Percentiles rank a stretch among this genome's conserved stretches.
Evolutionary conservation across 768 basidiomycete species (phyloP).

Genomic region (Amanita pseudoporphyria): DNA sequence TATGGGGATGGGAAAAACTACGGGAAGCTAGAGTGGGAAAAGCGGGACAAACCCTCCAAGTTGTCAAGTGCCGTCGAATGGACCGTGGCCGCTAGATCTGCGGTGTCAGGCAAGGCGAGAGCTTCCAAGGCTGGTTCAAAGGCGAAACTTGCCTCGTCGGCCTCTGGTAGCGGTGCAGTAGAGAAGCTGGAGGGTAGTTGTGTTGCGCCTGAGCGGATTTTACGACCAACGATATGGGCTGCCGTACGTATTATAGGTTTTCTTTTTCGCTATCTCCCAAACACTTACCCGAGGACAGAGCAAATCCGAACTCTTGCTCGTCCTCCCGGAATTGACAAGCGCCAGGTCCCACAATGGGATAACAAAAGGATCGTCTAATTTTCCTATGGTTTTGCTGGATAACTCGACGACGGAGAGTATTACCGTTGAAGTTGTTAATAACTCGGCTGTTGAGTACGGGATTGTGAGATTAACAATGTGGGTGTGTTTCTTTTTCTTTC

Average conservation of each 20-base stretch:
- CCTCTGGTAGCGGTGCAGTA: neutral
- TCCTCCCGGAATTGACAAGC: conserved; percentile 6
- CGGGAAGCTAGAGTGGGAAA: neutral
- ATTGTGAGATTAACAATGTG: neutral
- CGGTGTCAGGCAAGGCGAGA: no score
- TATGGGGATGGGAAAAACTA: neutral
- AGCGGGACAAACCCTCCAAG: neutral
- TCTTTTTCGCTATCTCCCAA: neutral
- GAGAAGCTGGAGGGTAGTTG: no score
- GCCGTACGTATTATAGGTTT: neutral
- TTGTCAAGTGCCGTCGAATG: neutral
- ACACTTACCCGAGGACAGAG: neutral
- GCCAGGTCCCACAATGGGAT: conserved; percentile 3
- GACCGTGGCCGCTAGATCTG: no score
- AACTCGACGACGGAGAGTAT: neutral
- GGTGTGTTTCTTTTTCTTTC: neutral
- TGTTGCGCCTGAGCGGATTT: neutral
- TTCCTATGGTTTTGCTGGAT: conserved; percentile 6
- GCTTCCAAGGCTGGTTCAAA: neutral
- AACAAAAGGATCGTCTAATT: conserved; percentile 5
- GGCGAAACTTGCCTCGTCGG: neutral
- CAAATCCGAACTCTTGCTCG: conserved; percentile 4
- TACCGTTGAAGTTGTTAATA: neutral
- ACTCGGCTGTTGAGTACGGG: neutral
- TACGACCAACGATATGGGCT: neutral